These are phyloP conservation scores for Streptanthus diversifolius DNA, from an alignment of 345 rosid genomes.

Conservation along the genomic window DNA sequence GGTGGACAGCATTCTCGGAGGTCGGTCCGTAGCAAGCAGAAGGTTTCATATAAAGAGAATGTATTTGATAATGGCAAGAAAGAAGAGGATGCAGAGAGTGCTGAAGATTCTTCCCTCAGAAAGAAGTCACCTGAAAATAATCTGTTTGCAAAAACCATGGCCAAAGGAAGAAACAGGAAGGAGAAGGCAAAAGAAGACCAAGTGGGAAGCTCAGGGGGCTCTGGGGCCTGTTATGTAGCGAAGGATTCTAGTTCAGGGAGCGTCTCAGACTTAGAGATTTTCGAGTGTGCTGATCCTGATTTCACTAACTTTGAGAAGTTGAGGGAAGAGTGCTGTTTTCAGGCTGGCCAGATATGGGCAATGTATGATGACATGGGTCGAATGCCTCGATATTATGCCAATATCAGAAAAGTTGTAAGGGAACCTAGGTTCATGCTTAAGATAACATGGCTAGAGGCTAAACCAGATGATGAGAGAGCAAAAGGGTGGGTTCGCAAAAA, in stretches of 20 bases:
- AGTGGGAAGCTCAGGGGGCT: slow-evolving; percentile 27
- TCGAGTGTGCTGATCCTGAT: slow-evolving; percentile 53
- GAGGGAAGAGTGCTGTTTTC: slow-evolving; percentile 45
- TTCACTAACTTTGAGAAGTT: slow-evolving; percentile 62
- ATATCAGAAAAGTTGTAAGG: slow-evolving; percentile 45
- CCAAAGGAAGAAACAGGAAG: slow-evolving; percentile 14
- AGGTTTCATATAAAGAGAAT: slow-evolving; percentile 62
- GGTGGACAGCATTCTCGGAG: slow-evolving; percentile 50
- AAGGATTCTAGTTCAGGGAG: slow-evolving; percentile 31
- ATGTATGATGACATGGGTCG: slow-evolving; percentile 51
- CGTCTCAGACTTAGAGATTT: slow-evolving; percentile 30
- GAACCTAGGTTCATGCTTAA: slow-evolving; percentile 45
- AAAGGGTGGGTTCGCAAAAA: slow-evolving; percentile 43
- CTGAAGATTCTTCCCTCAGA: neutral
- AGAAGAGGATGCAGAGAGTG: slow-evolving; percentile 19
- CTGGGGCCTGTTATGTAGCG: neutral
- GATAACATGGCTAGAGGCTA: slow-evolving; percentile 75
- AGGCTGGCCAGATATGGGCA: slow-evolving; percentile 76
- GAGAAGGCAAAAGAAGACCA: slow-evolving; percentile 26
- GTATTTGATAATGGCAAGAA: slow-evolving; percentile 50
- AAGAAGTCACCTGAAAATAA: neutral
- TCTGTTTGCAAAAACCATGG: neutral
- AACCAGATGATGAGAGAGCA: slow-evolving; percentile 51
- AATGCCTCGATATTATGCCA: slow-evolving; percentile 89
- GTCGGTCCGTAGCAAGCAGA: slow-evolving; percentile 62